Evolutionary conservation across 2,329 filamentous ascomycete genomes (phyloP).

Genomic region (Kalaharituber pfeilii): DNA sequence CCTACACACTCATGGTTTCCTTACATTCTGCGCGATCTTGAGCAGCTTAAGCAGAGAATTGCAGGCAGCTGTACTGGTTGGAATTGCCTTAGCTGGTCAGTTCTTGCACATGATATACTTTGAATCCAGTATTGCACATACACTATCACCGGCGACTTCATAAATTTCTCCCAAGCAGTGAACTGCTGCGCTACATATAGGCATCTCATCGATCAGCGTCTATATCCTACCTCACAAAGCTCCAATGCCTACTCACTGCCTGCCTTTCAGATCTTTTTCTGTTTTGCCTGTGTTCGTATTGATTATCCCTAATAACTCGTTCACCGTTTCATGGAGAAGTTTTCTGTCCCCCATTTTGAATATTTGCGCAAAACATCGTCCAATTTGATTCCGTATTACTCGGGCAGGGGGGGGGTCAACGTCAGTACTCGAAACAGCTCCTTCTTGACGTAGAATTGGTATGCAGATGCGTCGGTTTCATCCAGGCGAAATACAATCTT

Average conservation of each 20-base stretch:
- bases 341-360: slow-evolving; percentile 77
- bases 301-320: slow-evolving; percentile 61
- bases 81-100: slow-evolving; percentile 18
- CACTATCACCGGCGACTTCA: slow-evolving; percentile 76
- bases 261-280: slow-evolving; percentile 60
- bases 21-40: slow-evolving; percentile 50
- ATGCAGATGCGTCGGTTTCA: slow-evolving; percentile 63
- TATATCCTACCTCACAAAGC: not conserved
- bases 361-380: slow-evolving; percentile 64
- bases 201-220: not conserved
- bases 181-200: slow-evolving; percentile 47
- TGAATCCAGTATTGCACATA: slow-evolving; percentile 7
- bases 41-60: slow-evolving; percentile 57
- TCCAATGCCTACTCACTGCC: slow-evolving; percentile 36
- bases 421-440: slow-evolving; percentile 88
- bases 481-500: slow-evolving; percentile 61
- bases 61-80: slow-evolving; percentile 57
- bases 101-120: not conserved
- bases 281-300: slow-evolving; percentile 53
- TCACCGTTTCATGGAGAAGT: slow-evolving; percentile 83
- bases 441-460: slow-evolving; percentile 84
- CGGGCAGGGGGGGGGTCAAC: slow-evolving; percentile 68
- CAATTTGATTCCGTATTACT: slow-evolving; percentile 77
- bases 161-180: slow-evolving; percentile 79
- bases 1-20: not conserved